Base-by-base conservation (phyloP, 768 basidiomycete genomes). In the Mycena haematopus region DNA sequence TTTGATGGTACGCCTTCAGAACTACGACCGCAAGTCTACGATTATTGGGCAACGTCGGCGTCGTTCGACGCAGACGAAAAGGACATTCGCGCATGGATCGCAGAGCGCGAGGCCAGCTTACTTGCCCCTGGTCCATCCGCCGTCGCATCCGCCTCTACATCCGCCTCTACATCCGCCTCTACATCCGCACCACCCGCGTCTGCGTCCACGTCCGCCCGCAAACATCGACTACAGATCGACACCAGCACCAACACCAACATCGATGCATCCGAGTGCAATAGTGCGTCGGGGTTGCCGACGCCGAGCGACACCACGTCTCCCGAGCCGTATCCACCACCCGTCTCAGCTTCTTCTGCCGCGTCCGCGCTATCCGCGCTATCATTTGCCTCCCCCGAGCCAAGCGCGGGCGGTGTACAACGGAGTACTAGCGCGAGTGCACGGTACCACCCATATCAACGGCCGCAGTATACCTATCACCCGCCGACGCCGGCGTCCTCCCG, bases 231-330 rank as follows among this genome's bases (percentile, higher is more conserved):
- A 17, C 51, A 21, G 45, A 46, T 63, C 56, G 29, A 63, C 52
- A 63, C 62, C 8, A 14, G n/a, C 8, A 3, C n/a, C 8, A 14
- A 42, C 8, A 3, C n/a, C 5, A 15, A 21, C 6, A 21, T 17
- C 7, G 7, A n/a, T 15, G 38, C 24, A 4, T 31, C 29, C 21
- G 40, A 49, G 24, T 51, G 35, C 52, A 35, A 51, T 27, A 17
- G 13, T 24, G 6, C 29, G 29, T 19, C 49, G 19, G 24, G 49
- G 24, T 36, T 58, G 35, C 55, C 36, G 13, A 58, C 62, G 56
- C 62, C 62, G 36, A 63, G 50, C 44, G 45, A 53, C 51, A 57
- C 62, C 17, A 63, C 47, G 22, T 59, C 62, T 17, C 57, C 62
- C 46, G 62, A 58, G 45, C 60, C 60, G 21, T 36, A 21, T n/a